Evolutionary conservation across 2,329 filamentous ascomycete genomes (phyloP), one percentile per base, ranked within the genome.

Genomic region (Fusarium musae): DNA sequence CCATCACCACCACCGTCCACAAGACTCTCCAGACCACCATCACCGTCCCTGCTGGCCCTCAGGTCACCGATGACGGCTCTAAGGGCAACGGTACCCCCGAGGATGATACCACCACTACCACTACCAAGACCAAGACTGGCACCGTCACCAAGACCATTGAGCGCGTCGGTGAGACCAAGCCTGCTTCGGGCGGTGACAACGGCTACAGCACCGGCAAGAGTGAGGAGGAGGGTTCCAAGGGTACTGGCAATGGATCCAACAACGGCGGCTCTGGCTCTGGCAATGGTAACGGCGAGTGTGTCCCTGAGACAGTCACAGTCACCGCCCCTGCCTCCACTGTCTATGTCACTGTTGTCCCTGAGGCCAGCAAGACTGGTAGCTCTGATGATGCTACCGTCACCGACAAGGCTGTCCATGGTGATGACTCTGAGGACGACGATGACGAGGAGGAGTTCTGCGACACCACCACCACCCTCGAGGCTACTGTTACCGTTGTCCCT

Each of bases 1-100:
- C 84, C 77, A 70, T 85, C 82, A 81, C 80, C 70, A 85, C 84
- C 76, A 82, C 84, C 63, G 78, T 87, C 68, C 84, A 79, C 58
- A 80, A 83, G 68, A 86, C 84, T 67, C 78, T 83, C 73, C 74
- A 83, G 76, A 78, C 82, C 74, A 84, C 84, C 69, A 59, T 81
- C 61, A 81, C 79, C 28, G 74, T 82, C 61, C 75, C 78, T 32
- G 71, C 42, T 26, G 56, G 52, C 30, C 69, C 73, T 12, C 23
- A 76, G 60, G 64, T 58, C 52, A 77, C 74, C 37, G 59, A 49
- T 16, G 62, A 69, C 9, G 68, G 63, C 46, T 71, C 67, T 66
- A 73, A 72, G 68, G 75, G 72, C 39, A 66, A 72, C 50, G 69
- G 71, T 44, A 57, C 63, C 50, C 64, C 73, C 16, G 66, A 69